Evolutionary conservation across 176 grass and related monocot species (phyloP).

Genomic region (Oryza rufipogon): DNA sequence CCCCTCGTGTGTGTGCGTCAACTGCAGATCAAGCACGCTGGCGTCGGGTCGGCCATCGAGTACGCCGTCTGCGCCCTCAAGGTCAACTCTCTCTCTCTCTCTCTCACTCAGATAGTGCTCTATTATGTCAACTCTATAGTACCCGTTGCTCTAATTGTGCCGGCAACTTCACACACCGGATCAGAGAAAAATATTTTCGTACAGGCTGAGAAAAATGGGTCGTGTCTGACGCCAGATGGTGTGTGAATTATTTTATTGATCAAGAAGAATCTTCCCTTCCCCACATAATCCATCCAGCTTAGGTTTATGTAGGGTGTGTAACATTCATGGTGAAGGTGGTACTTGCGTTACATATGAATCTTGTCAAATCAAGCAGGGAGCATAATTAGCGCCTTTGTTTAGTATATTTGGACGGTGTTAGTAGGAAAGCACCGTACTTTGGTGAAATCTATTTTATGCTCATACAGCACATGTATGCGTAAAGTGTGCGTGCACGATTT

Average conservation of each 20-base stretch:
- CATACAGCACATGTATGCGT: not conserved
- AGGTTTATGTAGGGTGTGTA: not conserved
- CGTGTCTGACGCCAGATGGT: not conserved
- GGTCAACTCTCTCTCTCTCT: constrained; percentile 46
- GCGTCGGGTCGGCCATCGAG: constrained; percentile 76
- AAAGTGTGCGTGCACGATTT: not conserved
- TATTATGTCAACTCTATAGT: not conserved
- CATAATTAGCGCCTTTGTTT: not conserved
- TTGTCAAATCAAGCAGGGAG: not conserved
- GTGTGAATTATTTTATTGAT: not conserved
- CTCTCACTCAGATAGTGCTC: not conserved
- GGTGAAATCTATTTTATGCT: not conserved
- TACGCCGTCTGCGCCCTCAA: constrained; percentile 84
- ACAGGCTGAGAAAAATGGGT: not conserved
- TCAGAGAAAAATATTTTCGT: not conserved
- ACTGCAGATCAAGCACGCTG: constrained; percentile 61
- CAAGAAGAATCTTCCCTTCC: not conserved
- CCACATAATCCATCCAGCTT: not conserved
- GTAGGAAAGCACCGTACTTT: not conserved
- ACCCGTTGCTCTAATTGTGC: not conserved
- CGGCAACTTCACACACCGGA: not conserved
- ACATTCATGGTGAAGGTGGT: not conserved
- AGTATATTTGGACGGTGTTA: too few species aligned
- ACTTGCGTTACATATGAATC: too few species aligned
- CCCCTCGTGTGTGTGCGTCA: not conserved